Evolutionary conservation across 225 moss, liverwort and hornwort species (phyloP), one percentile per base, ranked within the genome.

Genomic region (Sphagnum tenellum): DNA sequence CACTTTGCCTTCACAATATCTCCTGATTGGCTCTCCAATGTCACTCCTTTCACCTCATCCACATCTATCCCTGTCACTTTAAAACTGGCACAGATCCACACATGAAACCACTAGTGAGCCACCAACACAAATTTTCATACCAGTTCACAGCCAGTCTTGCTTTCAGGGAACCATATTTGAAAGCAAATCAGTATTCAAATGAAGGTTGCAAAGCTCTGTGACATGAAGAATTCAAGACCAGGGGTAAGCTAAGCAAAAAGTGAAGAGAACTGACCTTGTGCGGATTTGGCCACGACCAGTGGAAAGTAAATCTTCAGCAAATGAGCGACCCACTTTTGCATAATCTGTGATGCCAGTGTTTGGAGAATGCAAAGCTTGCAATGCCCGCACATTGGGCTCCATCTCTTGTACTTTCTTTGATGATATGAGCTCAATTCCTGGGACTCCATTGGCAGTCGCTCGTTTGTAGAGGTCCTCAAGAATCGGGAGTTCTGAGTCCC

Each of bases 261-360:
- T 29, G 29, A 62, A 61, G 67, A 12, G 44, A 4, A 70, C 75
- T 50, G 64, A 91, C 89, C 89, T 86, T 11, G 84, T 86, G 52
- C 86, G 80, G 56, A 91, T 91, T 72, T 84, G 84, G 12, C 91
- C 91, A 47, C 89, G 78, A 2, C 84, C 84, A 46, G 76, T 68
- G 4, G 67, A 68, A 5, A 89, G 78, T 54, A 91, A 66, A 54
- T 91, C 91, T 46, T 89, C 73, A 0, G 86, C 89, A 68, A 72
- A 91, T 5, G 89, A 86, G 4, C 79, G 84, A 0, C 78, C 91
- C 13, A 91, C 89, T 59, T 78, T 78, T 9, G 89, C 79, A 59
- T 84, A 91, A 53, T 91, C 86, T 12, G 72, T 70, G 49, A 89
- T 91, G 11, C 91, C 91, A 3, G 91, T 89, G 65, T 91, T 89